Evolutionary conservation across 2,329 filamentous ascomycete genomes (phyloP).

Genomic region (Aspergillus fructus): DNA sequence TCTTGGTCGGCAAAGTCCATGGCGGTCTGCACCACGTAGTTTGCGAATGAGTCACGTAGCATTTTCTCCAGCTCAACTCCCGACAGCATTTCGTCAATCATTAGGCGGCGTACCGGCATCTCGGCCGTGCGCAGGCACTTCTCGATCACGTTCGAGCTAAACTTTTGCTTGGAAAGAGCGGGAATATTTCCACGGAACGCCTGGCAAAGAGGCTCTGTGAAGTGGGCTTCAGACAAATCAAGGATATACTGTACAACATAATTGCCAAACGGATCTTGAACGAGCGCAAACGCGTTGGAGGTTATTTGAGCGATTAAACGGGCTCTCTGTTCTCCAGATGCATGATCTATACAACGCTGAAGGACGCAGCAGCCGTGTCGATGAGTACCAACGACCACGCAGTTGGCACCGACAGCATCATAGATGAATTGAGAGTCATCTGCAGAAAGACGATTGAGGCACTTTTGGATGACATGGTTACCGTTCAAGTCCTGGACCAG

Average conservation of each 20-base stretch:
- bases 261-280: constrained; percentile 97
- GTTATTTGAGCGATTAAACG: constrained; percentile 87
- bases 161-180: constrained; percentile 88
- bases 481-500: constrained; percentile 97
- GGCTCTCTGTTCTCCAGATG: constrained; percentile 82
- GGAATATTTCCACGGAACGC: constrained; percentile 73
- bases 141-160: constrained; percentile 98
- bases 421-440: constrained; percentile 94
- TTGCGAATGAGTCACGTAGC: constrained; percentile 88
- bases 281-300: constrained; percentile 78
- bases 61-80: constrained; percentile 81
- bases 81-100: constrained; percentile 78
- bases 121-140: constrained; percentile 88
- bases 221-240: constrained; percentile 81
- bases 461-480: constrained; percentile 99
- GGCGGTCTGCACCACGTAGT: constrained; percentile 97
- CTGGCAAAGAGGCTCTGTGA: constrained; percentile 83
- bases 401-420: constrained; percentile 82
- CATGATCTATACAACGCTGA: constrained; percentile 97
- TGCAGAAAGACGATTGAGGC: constrained; percentile 86
- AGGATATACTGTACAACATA: constrained; percentile 99
- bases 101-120: constrained; percentile 69
- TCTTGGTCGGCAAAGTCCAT: constrained; percentile 77
- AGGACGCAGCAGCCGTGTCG: constrained; percentile 97
- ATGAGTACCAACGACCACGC: constrained; percentile 89